Conservation (phyloP, 768 basidiomycete species). For the Psilocybe sp. region DNA sequence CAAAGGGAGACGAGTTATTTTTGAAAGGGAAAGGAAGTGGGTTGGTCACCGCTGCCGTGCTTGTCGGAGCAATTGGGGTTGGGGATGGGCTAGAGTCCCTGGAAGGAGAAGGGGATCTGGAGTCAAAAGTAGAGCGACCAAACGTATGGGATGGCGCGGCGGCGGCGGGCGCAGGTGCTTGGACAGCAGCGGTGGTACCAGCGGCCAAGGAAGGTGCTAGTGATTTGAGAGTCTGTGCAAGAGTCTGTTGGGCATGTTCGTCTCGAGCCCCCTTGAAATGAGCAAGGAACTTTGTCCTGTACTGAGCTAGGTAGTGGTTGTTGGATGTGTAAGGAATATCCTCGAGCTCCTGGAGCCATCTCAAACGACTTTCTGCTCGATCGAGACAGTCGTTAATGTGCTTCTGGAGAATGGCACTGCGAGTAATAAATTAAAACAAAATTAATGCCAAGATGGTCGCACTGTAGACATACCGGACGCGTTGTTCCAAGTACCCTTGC, state of each 20-base stretch:
- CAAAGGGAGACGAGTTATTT: too few species aligned
- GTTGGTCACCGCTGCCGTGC: too few species aligned
- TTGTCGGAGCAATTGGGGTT: too few species aligned
- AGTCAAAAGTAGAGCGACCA: too few species aligned
- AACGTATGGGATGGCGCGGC: too few species aligned
- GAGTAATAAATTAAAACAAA: too few species aligned
- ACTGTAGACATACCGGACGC: constrained; percentile 32
- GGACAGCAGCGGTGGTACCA: background rate
- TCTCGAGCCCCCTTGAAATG: constrained; percentile 45
- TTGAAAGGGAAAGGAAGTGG: too few species aligned
- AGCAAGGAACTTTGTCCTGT: constrained; percentile 35
- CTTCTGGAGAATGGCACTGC: background rate
- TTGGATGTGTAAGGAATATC: constrained; percentile 50
- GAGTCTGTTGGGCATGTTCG: constrained; percentile 20
- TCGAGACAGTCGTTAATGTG: constrained; percentile 41
- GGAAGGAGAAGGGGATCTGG: too few species aligned
- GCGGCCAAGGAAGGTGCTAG: too few species aligned
- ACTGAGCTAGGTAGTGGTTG: constrained; percentile 47
- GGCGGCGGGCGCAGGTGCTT: too few species aligned
- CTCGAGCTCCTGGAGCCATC: constrained; percentile 51
- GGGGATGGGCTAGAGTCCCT: too few species aligned
- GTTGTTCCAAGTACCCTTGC: constrained; percentile 49
- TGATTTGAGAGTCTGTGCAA: background rate
- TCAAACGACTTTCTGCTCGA: constrained; percentile 35
- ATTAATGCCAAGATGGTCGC: background rate